Conservation (phyloP, 331 rosid genomes). For the Malus hybrid region DNA sequence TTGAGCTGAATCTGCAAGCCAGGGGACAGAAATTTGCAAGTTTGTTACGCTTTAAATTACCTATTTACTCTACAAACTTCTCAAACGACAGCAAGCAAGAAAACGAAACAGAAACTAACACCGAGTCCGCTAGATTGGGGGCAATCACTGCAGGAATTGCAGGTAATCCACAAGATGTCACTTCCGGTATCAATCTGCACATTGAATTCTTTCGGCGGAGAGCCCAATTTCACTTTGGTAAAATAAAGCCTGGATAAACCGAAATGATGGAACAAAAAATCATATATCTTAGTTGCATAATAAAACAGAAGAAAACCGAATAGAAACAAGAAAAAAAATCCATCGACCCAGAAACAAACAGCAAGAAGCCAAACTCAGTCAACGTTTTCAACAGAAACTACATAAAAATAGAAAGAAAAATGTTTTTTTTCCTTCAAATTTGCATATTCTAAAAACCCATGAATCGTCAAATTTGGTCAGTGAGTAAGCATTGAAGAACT, state of each 20-base stretch:
- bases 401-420: not conserved
- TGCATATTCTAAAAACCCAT: not conserved
- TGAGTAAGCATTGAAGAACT: not conserved
- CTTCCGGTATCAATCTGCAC: conserved; percentile 97
- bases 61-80: conserved; percentile 4
- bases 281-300: not conserved
- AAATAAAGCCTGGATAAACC: conserved; percentile 65
- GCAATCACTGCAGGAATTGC: conserved; percentile 78
- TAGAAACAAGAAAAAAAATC: conserved; percentile 19
- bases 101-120: conserved; percentile 28
- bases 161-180: conserved; percentile 83
- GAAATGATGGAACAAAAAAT: conserved; percentile 19
- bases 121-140: conserved; percentile 83
- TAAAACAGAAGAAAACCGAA: not conserved
- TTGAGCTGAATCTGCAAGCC: conserved; percentile 65
- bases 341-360: conserved; percentile 3
- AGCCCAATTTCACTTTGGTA: conserved; percentile 83
- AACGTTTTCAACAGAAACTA: not conserved
- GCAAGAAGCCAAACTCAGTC: conserved; percentile 10
- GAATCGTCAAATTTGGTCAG: not conserved
- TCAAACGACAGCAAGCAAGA: not conserved
- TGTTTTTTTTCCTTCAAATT: not conserved
- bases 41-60: conserved; percentile 1
- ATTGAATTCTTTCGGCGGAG: conserved; percentile 77
- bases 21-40: not conserved